Percentiles rank a stretch among this genome's conserved stretches.
Conservation (phyloP, 2,329 filamentous ascomycete species). For the Blumeria hordei region DNA sequence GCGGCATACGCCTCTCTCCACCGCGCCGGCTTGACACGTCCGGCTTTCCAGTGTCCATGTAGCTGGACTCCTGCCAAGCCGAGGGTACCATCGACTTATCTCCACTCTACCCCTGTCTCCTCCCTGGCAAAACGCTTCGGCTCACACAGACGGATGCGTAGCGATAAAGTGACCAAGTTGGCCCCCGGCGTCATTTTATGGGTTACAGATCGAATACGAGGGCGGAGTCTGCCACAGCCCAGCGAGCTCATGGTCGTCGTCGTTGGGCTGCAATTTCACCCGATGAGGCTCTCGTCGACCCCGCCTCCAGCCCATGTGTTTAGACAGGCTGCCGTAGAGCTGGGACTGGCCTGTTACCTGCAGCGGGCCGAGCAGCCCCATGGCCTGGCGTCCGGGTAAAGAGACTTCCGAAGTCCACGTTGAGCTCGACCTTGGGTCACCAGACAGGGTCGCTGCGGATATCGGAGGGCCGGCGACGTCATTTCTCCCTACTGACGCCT, state of each 20-base stretch:
- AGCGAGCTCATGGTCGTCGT: neutral
- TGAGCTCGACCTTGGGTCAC: too few relatives aligned
- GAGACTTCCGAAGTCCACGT: too few relatives aligned
- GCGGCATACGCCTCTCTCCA: too few relatives aligned
- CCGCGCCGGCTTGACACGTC: neutral
- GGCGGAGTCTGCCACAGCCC: too few relatives aligned
- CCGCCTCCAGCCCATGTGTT: neutral
- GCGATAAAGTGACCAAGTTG: too few relatives aligned
- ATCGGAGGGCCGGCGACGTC: too few relatives aligned
- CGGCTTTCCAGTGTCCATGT: conserved; percentile 7
- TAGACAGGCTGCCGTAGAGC: neutral
- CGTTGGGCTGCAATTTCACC: neutral
- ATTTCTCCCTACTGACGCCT: too few relatives aligned
- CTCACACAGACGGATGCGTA: too few relatives aligned
- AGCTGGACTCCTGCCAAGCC: conserved; percentile 6
- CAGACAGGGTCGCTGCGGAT: too few relatives aligned
- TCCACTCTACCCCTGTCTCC: conserved; percentile 1
- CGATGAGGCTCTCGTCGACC: neutral
- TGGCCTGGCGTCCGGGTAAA: neutral
- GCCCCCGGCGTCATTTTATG: too few relatives aligned
- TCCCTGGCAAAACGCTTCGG: neutral
- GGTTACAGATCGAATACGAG: too few relatives aligned
- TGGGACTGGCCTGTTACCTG: conserved; percentile 6
- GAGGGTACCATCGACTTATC: neutral
- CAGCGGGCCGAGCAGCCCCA: conserved; percentile 12